Percentiles rank a stretch among this genome's conserved stretches.
Evolutionary conservation across 495 filamentous ascomycete species (phyloP).

Genomic region (Hamigera avellanea): DNA sequence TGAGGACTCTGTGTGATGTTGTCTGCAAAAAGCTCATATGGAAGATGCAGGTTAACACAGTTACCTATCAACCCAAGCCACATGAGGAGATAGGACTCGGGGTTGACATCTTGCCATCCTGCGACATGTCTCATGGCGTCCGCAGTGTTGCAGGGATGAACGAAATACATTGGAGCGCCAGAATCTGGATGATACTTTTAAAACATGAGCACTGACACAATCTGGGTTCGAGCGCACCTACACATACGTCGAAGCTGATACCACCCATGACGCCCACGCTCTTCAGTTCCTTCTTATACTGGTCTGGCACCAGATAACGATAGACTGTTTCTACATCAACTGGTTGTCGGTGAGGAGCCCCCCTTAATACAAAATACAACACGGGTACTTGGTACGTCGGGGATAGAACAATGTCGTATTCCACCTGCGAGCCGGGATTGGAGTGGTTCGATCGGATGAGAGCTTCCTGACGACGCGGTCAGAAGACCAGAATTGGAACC

Average conservation of each 20-base stretch:
- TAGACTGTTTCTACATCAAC: conserved; percentile 59
- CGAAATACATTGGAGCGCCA: conserved; percentile 62
- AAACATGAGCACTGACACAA: conserved; percentile 30
- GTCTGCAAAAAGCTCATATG: conserved; percentile 32
- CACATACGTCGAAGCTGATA: conserved; percentile 61
- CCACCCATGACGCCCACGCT: conserved; percentile 56
- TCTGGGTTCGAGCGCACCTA: conserved; percentile 5
- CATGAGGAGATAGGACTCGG: conserved; percentile 59
- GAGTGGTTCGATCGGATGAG: conserved; percentile 16
- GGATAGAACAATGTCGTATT: conserved; percentile 44
- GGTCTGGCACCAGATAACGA: conserved; percentile 52
- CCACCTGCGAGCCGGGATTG: conserved; percentile 24
- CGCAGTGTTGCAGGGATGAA: conserved; percentile 79
- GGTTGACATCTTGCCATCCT: conserved; percentile 36
- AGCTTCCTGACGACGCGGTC: conserved; percentile 29
- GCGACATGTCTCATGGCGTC: conserved; percentile 52
- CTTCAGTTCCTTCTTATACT: conserved; percentile 44
- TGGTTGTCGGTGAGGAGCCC: conserved; percentile 47
- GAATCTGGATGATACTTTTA: conserved; percentile 70
- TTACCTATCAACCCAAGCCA: conserved; percentile 73
- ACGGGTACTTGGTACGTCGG: conserved; percentile 40
- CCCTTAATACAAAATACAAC: conserved; percentile 43
- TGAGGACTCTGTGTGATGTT: conserved; percentile 4
- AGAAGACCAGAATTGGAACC: conserved; percentile 8
- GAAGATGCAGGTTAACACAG: conserved; percentile 60